Evolutionary conservation across 75 land plant genomes (phyloP).

Genomic region (Pinus tabuliformis): DNA sequence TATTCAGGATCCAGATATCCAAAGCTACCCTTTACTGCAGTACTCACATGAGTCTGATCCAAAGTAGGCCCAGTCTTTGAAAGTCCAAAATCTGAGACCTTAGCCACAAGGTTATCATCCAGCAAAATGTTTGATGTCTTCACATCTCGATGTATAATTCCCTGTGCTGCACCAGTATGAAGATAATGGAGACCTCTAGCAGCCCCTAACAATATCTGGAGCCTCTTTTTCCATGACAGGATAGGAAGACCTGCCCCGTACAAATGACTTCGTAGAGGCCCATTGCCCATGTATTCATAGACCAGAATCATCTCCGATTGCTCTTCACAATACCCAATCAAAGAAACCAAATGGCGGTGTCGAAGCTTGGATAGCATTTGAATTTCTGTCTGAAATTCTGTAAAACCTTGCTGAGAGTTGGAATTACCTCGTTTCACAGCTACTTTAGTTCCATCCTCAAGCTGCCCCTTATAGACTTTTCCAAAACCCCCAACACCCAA

Average conservation of each 20-base stretch:
- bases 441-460: slow-evolving; percentile 72
- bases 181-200: slow-evolving; percentile 88
- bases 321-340: slow-evolving; percentile 95
- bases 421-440: slow-evolving; percentile 96
- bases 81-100: slow-evolving; percentile 87
- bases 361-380: slow-evolving; percentile 82
- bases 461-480: slow-evolving; percentile 75
- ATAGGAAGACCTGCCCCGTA: slow-evolving; percentile 75
- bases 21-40: slow-evolving; percentile 59
- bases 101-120: slow-evolving; percentile 79
- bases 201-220: slow-evolving; percentile 85
- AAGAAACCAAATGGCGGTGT: slow-evolving; percentile 85
- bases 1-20: slow-evolving; percentile 59
- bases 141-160: slow-evolving; percentile 89
- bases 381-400: slow-evolving; percentile 89
- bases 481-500: slow-evolving; percentile 98
- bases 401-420: slow-evolving; percentile 78
- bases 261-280: slow-evolving; percentile 78
- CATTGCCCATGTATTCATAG: slow-evolving; percentile 90
- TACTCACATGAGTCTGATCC: slow-evolving; percentile 59
- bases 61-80: slow-evolving; percentile 80
- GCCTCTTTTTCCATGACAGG: slow-evolving; percentile 80
- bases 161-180: slow-evolving; percentile 77
- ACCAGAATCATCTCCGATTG: slow-evolving; percentile 89
- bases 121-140: slow-evolving; percentile 87